phyloP scores from a whole-genome alignment of 106 monocot genomes.

The Ottelia alismoides region DNA sequence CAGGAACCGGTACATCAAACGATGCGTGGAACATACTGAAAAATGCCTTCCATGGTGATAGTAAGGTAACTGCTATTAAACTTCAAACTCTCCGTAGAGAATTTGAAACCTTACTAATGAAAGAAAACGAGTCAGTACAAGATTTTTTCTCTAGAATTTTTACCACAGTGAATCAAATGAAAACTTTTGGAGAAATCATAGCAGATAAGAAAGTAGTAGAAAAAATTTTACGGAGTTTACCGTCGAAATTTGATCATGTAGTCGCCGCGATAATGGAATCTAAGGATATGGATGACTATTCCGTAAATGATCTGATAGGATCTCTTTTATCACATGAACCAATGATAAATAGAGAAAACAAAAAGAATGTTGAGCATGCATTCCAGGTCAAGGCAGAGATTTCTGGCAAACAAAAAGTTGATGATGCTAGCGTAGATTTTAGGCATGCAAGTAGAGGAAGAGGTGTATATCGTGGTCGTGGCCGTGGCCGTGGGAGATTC shows the following conservation, averaged over 20 bases:
- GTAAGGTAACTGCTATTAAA: constrained; percentile 4
- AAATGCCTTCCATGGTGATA: not conserved
- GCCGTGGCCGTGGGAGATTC: not conserved
- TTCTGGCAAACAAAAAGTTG: not conserved
- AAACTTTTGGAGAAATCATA: constrained; percentile 2
- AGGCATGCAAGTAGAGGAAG: too few species aligned
- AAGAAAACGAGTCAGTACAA: too few species aligned
- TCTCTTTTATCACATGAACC: constrained; percentile 4
- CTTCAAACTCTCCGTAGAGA: too few species aligned
- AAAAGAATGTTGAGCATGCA: not conserved
- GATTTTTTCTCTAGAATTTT: too few species aligned
- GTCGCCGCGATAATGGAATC: constrained; percentile 1
- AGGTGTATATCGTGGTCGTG: not conserved
- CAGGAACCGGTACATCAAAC: too few species aligned
- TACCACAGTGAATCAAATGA: constrained; percentile 10
- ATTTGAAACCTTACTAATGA: too few species aligned
- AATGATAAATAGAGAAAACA: not conserved
- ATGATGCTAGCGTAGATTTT: too few species aligned
- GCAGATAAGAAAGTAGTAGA: not conserved
- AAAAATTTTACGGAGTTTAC: too few species aligned
- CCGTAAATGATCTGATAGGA: constrained; percentile 2
- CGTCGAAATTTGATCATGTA: constrained; percentile 3
- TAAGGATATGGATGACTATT: constrained; percentile 1
- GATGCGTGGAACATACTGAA: constrained; percentile 1
- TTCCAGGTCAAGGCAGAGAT: not conserved